Evolutionary conservation across 495 filamentous ascomycete species (phyloP), one percentile per base, ranked within the genome.

Genomic region (Penicillium roqueforti): DNA sequence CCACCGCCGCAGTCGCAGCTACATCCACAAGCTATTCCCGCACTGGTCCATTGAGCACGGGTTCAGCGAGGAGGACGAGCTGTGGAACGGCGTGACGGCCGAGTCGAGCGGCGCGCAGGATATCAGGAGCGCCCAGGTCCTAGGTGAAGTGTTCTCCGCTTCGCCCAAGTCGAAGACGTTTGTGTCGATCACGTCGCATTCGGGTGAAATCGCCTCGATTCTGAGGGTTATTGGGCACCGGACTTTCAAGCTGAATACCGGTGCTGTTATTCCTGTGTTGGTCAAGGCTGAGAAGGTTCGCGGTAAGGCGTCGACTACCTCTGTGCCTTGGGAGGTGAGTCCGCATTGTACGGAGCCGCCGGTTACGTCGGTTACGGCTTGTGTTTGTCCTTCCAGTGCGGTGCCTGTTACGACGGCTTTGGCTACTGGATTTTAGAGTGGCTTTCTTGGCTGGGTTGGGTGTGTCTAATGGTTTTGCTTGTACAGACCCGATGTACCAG

Each of bases 221-320:
- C 60, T 89, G 53, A 62, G 79, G 44, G 82, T 78, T 58, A 19
- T 90, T 2, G 79, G 79, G 3, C 87, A 91, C 62, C 76, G 78
- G 16, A 22, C 51, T 8, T 91, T 89, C 57, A 68, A 68, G 4
- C 58, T 89, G 48, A 79, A 66, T 22, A 89, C 87, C 0, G 86
- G 87, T 13, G 84, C 83, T 41, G 78, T 87, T 6, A 88, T 91
- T 51, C 84, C 87, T 1, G 84, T 86, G 23, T 72, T 89, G 39
- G 77, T 89, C 8, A 79, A 77, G 59, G 85, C 82, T 0, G 71
- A 81, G 64, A 69, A 60, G 18, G 29, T n/a, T 14, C 62, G 46
- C 18, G 51, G 20, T 20, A 29, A 28, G 32, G 22, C 65, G 4
- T 40, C 60, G 3, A 52, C 67, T 18, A 61, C 73, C 5, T 71